These are phyloP conservation scores for Daldinia concentrica DNA, from an alignment of 495 filamentous ascomycete species.

Conservation along the genomic window DNA sequence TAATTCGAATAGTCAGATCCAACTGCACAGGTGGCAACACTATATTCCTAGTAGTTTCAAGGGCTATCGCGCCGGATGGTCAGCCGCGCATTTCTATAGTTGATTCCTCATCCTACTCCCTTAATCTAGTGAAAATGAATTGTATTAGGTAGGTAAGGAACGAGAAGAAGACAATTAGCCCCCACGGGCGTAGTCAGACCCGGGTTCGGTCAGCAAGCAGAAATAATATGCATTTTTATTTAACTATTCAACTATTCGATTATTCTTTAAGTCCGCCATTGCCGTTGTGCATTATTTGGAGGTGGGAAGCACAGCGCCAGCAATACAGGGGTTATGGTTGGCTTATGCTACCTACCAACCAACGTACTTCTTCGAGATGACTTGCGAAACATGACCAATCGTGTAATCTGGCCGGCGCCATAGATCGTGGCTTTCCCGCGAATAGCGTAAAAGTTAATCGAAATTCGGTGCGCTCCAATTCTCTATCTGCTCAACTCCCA, in stretches of 20 bases:
- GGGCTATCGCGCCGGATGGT: slow-evolving; percentile 29
- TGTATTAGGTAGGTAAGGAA: slow-evolving; percentile 2
- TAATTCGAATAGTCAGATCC: slow-evolving; percentile 38
- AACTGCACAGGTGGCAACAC: slow-evolving; percentile 35
- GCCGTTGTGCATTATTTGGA: slow-evolving; percentile 9
- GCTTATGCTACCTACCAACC: background rate
- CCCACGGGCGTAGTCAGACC: slow-evolving; percentile 28
- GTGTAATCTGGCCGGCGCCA: slow-evolving; percentile 22
- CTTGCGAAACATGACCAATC: slow-evolving; percentile 35
- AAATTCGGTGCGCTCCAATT: slow-evolving; percentile 22
- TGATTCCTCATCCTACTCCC: slow-evolving; percentile 20
- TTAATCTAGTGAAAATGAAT: slow-evolving; percentile 7
- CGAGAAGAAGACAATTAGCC: slow-evolving; percentile 13
- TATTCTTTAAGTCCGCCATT: slow-evolving; percentile 27
- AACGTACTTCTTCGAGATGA: slow-evolving; percentile 26
- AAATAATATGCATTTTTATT: background rate
- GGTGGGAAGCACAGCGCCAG: slow-evolving; percentile 35
- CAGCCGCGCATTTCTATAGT: slow-evolving; percentile 32
- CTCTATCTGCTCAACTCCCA: slow-evolving; percentile 7
- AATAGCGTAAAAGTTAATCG: slow-evolving; percentile 21
- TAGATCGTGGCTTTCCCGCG: slow-evolving; percentile 22
- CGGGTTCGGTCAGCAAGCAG: slow-evolving; percentile 20
- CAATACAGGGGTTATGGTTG: slow-evolving; percentile 30
- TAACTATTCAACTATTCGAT: slow-evolving; percentile 9
- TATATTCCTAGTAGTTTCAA: slow-evolving; percentile 31